Conservation (phyloP, 2,329 filamentous ascomycete species). For the Aureobasidium sp. region DNA sequence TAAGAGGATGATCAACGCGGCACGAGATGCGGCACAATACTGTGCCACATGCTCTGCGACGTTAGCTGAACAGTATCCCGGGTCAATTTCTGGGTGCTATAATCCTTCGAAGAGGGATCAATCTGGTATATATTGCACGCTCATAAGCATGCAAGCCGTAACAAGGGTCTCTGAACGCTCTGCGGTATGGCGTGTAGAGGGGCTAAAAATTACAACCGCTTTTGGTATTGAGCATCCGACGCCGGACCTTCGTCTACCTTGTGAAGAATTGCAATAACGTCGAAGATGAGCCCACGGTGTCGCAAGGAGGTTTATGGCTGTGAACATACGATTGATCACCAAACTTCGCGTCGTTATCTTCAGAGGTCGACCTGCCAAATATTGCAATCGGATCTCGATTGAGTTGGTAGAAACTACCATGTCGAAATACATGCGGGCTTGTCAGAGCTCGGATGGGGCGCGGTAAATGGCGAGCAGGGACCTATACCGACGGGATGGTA, state of each 20-base stretch:
- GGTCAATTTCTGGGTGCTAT: neutral
- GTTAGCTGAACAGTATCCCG: neutral
- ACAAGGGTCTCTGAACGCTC: neutral
- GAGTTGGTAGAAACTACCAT: too few species aligned
- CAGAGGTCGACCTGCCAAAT: neutral
- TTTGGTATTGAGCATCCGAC: neutral
- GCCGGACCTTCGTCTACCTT: neutral
- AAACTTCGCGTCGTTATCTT: neutral
- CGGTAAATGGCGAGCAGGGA: neutral
- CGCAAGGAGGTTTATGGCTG: neutral
- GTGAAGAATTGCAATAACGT: neutral
- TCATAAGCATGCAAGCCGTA: neutral
- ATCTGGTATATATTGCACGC: neutral
- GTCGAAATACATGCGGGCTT: neutral
- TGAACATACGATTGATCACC: neutral
- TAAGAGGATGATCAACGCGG: neutral
- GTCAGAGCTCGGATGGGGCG: neutral
- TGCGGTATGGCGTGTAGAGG: neutral
- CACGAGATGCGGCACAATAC: neutral
- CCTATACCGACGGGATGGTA: neutral
- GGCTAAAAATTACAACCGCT: neutral
- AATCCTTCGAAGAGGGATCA: too few species aligned
- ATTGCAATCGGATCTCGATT: neutral
- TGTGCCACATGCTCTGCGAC: neutral
- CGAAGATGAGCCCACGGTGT: neutral